phyloP scores from a whole-genome alignment of 2,329 filamentous ascomycete genomes.

The Clonostachys solani region DNA sequence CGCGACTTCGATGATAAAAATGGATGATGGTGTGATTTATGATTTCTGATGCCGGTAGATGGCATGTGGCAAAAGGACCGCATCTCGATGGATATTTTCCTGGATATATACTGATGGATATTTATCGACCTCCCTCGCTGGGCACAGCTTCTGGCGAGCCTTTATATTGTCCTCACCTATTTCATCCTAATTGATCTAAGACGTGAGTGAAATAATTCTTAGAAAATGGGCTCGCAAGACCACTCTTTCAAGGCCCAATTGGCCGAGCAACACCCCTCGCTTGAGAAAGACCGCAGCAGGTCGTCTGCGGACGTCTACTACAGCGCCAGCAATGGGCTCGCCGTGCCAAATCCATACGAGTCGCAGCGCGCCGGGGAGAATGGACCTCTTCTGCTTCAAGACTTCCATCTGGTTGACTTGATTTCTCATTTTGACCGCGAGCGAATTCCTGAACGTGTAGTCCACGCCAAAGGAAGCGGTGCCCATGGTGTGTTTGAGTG shows the following conservation, averaged over 20 bases:
- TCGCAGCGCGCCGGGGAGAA: slow-evolving; percentile 51
- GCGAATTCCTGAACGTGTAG: slow-evolving; percentile 56
- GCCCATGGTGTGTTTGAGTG: slow-evolving; percentile 50
- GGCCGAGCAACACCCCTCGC: slow-evolving; percentile 27
- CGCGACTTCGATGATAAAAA: too few relatives aligned
- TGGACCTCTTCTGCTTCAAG: slow-evolving; percentile 52
- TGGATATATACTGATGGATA: too few relatives aligned
- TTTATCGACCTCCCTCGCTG: too few relatives aligned
- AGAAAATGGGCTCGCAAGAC: slow-evolving; percentile 8
- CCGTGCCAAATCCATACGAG: slow-evolving; percentile 54
- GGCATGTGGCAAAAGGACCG: too few relatives aligned
- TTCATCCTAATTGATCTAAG: too few relatives aligned
- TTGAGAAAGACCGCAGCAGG: slow-evolving; percentile 31
- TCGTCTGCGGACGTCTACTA: slow-evolving; percentile 40
- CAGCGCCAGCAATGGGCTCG: slow-evolving; percentile 50
- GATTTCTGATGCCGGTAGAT: too few relatives aligned
- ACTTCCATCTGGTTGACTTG: slow-evolving; percentile 59
- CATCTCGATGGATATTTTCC: too few relatives aligned
- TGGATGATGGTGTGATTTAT: too few relatives aligned
- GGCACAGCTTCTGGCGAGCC: too few relatives aligned
- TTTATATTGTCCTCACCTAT: too few relatives aligned
- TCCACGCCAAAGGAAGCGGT: slow-evolving; percentile 56
- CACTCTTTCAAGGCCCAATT: slow-evolving; percentile 29
- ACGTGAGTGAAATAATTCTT: too few relatives aligned
- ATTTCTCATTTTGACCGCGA: slow-evolving; percentile 59